These are phyloP conservation scores for Kodamaea fungicola DNA, from an alignment of 1,139 yeast species.

Conservation along the genomic window DNA sequence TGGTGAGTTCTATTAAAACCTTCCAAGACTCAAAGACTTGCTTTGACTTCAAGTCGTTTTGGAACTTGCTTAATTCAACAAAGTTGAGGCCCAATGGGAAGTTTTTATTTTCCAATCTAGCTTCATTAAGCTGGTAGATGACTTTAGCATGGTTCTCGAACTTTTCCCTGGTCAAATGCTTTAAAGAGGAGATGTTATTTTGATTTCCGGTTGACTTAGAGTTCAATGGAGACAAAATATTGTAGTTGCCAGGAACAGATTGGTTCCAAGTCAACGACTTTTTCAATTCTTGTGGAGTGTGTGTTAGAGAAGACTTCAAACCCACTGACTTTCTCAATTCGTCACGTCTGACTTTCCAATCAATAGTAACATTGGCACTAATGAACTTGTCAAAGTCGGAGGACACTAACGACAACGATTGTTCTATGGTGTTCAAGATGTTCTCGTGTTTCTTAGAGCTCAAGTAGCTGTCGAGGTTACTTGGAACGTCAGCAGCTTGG, in stretches of 20 bases:
- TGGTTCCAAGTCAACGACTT: conserved; percentile 36
- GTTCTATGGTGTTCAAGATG: conserved; percentile 80
- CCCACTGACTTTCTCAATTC: conserved; percentile 72
- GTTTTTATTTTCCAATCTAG: conserved; percentile 50
- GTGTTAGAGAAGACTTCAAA: conserved; percentile 16
- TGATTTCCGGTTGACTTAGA: conserved; percentile 8
- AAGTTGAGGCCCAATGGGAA: conserved; percentile 53
- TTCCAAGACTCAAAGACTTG: conserved; percentile 67
- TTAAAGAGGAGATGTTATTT: conserved; percentile 18
- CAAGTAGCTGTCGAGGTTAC: conserved; percentile 52
- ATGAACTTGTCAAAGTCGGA: conserved; percentile 79
- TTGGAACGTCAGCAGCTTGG: conserved; percentile 2
- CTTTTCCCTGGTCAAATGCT: conserved; percentile 48
- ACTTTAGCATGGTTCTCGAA: conserved; percentile 74
- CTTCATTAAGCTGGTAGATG: conserved; percentile 65
- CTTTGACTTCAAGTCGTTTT: conserved; percentile 54
- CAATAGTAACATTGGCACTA: conserved; percentile 67
- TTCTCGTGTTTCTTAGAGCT: conserved; percentile 76
- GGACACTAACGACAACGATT: conserved; percentile 69
- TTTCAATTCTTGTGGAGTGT: conserved; percentile 13
- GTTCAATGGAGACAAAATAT: conserved; percentile 33
- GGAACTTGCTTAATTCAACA: conserved; percentile 50
- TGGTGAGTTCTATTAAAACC: conserved; percentile 44
- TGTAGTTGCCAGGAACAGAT: conserved; percentile 31
- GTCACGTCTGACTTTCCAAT: conserved; percentile 78